Base-by-base conservation (phyloP, 2,329 filamentous ascomycete genomes). In the Cercospora sojina region DNA sequence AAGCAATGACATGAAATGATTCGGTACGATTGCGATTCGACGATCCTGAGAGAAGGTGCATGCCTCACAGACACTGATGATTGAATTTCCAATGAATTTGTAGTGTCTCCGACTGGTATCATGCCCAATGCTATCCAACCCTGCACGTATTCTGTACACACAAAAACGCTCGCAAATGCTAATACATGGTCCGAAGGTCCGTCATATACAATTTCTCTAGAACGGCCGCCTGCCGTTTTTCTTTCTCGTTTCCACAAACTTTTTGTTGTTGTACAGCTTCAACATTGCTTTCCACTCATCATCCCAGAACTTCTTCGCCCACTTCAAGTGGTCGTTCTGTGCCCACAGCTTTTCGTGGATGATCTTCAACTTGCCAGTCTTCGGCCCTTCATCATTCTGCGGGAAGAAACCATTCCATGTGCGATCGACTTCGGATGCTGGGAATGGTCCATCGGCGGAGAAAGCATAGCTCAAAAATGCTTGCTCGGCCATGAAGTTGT, bases 321-420 rank as follows among this genome's bases (percentile, higher is more conserved):
- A 71, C 27, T 56, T 63, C 51, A 68, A 32, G 23, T 57, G 47
- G 9, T 66, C 61, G 32, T 68, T 67, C 23, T 62, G 27, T 6
- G 65, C 41, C 70, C 70, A 71, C 25, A 71, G 49, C 58, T 71
- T 71, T 38, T 71, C 70, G 55, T 71, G 70, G 29, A 71, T 65
- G 25, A 70, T 70, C 60, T 70, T 70, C n/a, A 71, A 23, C 12
- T 66, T 62, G 31, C 66, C 66, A 3, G 59, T 55, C 64, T 63
- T 64, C 1, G 56, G 63, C 10, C 67, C 68, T 51, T 68, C 65
- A 32, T 68, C 65, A 20, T 38, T 6, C 32, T 69, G 62, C 9
- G 68, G 68, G 41, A 70, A 68, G 61, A 70, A 70, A 10, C 68
- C 70, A 64, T 71, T 71, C 70, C 70, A 71, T 41, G 43, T 38